Evolutionary conservation across 192 early-diverging fungal species (phyloP).

Genomic region (Coemansia sp.): DNA sequence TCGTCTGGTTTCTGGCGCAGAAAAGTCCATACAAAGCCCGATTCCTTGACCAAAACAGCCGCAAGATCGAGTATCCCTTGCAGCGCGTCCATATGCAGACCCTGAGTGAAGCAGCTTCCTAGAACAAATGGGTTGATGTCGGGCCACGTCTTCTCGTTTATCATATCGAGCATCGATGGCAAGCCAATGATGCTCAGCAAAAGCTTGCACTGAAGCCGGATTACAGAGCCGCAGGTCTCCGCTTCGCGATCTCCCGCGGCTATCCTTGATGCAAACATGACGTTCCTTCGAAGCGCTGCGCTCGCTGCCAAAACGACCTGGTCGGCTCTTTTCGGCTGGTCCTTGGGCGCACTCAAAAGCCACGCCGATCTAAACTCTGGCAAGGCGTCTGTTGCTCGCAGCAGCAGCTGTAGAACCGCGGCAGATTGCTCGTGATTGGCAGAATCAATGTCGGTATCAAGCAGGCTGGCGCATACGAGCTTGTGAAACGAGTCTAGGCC

Average conservation of each 20-base stretch:
- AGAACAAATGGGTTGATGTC: slow-evolving; percentile 20
- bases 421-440: slow-evolving; percentile 19
- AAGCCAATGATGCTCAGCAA: slow-evolving; percentile 19
- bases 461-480: slow-evolving; percentile 17
- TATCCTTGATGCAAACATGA: slow-evolving; percentile 8
- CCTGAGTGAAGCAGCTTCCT: slow-evolving; percentile 6
- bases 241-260: not conserved
- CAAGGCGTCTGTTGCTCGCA: slow-evolving; percentile 17
- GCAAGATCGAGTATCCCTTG: slow-evolving; percentile 28
- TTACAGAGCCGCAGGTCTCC: slow-evolving; percentile 13
- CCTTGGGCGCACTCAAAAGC: slow-evolving; percentile 11
- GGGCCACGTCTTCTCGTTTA: slow-evolving; percentile 19
- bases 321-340: not conserved
- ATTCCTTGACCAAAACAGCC: slow-evolving; percentile 25
- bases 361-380: slow-evolving; percentile 21
- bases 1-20: slow-evolving; percentile 11
- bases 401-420: slow-evolving; percentile 25
- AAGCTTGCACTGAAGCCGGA: slow-evolving; percentile 22
- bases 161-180: slow-evolving; percentile 13
- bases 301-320: not conserved
- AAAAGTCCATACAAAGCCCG: slow-evolving; percentile 18
- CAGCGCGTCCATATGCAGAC: slow-evolving; percentile 22
- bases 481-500: slow-evolving; percentile 22
- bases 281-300: slow-evolving; percentile 9
- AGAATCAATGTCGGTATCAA: not conserved